A percentile compares a stretch with the other conserved stretches of the same genome.
Conservation (phyloP, 345 rosid species). For the Gossypium ekmanianum region DNA sequence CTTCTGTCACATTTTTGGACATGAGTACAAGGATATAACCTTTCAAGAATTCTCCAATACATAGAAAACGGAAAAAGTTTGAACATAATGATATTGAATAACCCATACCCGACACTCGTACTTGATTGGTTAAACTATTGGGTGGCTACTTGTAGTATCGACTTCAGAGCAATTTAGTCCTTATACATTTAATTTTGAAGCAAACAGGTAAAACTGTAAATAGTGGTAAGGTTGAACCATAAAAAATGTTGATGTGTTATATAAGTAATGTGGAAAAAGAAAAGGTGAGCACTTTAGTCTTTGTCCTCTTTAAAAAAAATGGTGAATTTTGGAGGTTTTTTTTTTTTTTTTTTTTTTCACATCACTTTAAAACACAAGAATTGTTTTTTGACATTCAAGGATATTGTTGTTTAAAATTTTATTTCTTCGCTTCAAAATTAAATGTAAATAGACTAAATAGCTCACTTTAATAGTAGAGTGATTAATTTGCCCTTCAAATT, state of each 20-base stretch:
- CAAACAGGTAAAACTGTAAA: not conserved
- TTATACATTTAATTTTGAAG: not conserved
- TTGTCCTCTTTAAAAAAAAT: no score
- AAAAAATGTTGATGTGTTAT: no score
- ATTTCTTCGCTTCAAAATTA: not conserved
- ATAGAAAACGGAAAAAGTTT: not conserved
- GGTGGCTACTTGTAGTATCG: not conserved
- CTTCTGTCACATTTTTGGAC: not conserved
- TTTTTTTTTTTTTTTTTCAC: no score
- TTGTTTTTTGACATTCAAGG: not conserved
- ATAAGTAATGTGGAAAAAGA: no score
- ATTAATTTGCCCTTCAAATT: not conserved
- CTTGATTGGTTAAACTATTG: not conserved
- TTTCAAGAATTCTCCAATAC: not conserved
- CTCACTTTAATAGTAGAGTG: not conserved
- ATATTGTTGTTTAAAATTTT: not conserved
- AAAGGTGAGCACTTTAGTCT: no score
- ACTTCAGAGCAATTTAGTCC: not conserved
- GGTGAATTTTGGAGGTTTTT: no score
- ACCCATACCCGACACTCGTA: not conserved
- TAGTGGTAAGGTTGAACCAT: no score
- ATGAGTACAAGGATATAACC: not conserved
- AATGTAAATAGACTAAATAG: not conserved
- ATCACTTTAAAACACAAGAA: no score
- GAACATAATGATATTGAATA: not conserved